Base-by-base conservation (phyloP, 2,329 filamentous ascomycete genomes). In the Elsinoe perseae region DNA sequence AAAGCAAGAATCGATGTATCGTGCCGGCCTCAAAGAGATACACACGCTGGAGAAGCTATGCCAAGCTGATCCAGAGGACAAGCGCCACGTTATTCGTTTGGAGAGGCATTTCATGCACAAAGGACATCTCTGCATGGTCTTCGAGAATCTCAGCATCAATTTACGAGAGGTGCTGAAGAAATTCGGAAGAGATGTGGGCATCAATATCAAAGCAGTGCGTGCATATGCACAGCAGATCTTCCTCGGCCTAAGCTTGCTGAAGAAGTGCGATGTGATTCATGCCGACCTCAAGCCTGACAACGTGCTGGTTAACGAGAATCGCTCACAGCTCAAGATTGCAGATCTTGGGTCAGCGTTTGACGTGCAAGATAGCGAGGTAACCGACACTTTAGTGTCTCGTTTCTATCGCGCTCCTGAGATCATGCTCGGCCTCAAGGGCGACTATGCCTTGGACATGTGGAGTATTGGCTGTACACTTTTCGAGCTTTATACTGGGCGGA, bases 251-350 rank as follows among this genome's bases (percentile, higher is more conserved):
- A 86, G 85, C 64, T 84, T 96, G 65, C 82, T 98, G 75, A 86
- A 89, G 64, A 92, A 89, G 68, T 95, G 88, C 75, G 90, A 90
- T 70, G 89, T 98, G 68, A 81, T 98, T 54, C 93, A 98, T 69
- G 91, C 92, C 12, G 93, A 98, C 77, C 72, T 98, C 64, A 98
- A 98, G 72, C 93, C 93, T 7, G 93, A 98, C 80, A 98, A 98
- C 65, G 92, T 98, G 57, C 75, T 98, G 65, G 90, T 85, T 62
- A 93, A 92, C 64, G 89, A 95, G 62, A 83, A 78, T 58, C 85
- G 87, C 58, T 95, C 86, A 63, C 73, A 89, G 25, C 80, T 98
- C 66, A 98, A 98, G 71, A 88, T 98, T 55, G 96, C 91, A 70
- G 93, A 98, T 77, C 74, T 98, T 67, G 93, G 93, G 55, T 97